phyloP scores from a whole-genome alignment of 208 protist genomes.

The Blastocrithidia nonstop region DNA sequence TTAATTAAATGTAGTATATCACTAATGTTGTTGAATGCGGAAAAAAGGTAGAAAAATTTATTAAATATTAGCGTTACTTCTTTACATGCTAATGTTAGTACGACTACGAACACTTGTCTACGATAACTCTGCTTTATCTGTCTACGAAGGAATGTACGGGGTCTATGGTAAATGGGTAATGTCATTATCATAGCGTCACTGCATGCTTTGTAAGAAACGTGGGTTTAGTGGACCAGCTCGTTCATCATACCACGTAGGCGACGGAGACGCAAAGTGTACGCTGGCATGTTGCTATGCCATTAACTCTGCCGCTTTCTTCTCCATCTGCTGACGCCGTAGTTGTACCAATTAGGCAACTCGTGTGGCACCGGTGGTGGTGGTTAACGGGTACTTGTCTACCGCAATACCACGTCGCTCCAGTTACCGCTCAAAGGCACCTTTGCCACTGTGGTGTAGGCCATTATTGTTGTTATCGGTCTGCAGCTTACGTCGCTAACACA shows the following conservation, averaged over 20 bases:
- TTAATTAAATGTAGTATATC: too few species aligned
- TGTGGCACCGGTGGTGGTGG: conserved; percentile 60
- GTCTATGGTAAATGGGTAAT: conserved; percentile 53
- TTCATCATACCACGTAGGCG: conserved; percentile 81
- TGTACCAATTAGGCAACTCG: conserved; percentile 77
- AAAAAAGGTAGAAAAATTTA: too few species aligned
- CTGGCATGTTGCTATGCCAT: conserved; percentile 25
- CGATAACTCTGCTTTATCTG: too few species aligned
- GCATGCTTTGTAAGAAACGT: conserved; percentile 58
- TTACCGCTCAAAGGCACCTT: conserved; percentile 77
- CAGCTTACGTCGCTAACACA: conserved; percentile 37
- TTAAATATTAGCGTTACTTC: too few species aligned
- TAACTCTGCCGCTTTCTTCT: conserved; percentile 27
- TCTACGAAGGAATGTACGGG: too few species aligned
- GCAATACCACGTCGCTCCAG: conserved; percentile 56
- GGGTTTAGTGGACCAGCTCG: conserved; percentile 66
- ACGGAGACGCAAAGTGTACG: conserved; percentile 19
- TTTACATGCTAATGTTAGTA: too few species aligned
- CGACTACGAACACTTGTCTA: too few species aligned
- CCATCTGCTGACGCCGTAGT: conserved; percentile 56
- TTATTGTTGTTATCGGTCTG: conserved; percentile 81
- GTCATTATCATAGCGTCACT: conserved; percentile 38
- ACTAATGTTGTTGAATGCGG: too few species aligned
- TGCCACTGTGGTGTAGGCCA: conserved; percentile 72
- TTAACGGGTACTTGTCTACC: conserved; percentile 76